Conservation (phyloP, 164 flowering plant genomes). For the Berberis vulgaris region DNA sequence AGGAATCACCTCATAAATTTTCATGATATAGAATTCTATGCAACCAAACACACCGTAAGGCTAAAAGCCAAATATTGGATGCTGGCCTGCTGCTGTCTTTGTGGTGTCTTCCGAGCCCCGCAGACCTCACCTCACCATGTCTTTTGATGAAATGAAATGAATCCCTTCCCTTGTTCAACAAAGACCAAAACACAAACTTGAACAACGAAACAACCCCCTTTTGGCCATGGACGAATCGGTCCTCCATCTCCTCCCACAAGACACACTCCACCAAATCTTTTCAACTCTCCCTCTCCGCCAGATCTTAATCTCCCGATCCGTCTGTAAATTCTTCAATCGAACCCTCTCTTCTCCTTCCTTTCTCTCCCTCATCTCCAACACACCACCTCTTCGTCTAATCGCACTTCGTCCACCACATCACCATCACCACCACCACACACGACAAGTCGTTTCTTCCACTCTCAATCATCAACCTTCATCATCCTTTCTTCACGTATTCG, state of each 20-base stretch:
- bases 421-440: constrained; percentile 36
- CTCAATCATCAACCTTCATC: too few species aligned
- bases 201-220: too few species aligned
- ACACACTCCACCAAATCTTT: constrained; percentile 74
- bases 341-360: constrained; percentile 50
- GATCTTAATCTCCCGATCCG: constrained; percentile 53
- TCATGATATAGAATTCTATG: too few species aligned
- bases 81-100: too few species aligned
- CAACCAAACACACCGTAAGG: too few species aligned
- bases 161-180: too few species aligned
- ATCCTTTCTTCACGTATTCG: constrained; percentile 38
- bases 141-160: too few species aligned
- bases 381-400: constrained; percentile 39
- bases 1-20: too few species aligned
- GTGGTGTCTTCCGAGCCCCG: too few species aligned
- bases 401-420: constrained; percentile 57
- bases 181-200: too few species aligned
- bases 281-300: constrained; percentile 60
- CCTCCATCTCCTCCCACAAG: constrained; percentile 52
- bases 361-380: constrained; percentile 28
- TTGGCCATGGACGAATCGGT: constrained; percentile 19
- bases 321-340: constrained; percentile 54
- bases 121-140: too few species aligned
- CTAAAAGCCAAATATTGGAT: too few species aligned
- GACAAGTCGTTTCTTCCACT: constrained; percentile 14